Conservation (phyloP, 371 early-diverging fungal genomes). For the Mucor ambiguus region DNA sequence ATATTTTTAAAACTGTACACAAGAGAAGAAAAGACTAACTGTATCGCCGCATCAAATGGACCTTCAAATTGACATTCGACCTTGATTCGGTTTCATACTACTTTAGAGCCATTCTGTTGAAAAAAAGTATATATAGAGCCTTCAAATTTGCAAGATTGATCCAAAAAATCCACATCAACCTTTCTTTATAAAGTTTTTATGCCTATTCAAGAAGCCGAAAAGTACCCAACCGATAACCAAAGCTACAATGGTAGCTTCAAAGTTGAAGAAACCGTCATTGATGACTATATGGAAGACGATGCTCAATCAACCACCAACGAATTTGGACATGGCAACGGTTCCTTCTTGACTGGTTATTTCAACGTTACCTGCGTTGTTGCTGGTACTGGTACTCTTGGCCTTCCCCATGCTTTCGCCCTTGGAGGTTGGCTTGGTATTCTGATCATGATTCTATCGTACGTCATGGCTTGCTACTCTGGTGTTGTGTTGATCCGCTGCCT, state of each 20-base stretch:
- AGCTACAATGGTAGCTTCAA: slow-evolving; percentile 21
- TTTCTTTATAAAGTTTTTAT: not conserved
- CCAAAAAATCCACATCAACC: not conserved
- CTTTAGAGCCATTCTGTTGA: not conserved
- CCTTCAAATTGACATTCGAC: not conserved
- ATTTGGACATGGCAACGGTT: slow-evolving; percentile 41
- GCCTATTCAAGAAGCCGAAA: slow-evolving; percentile 5
- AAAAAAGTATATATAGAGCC: not conserved
- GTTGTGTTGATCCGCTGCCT: slow-evolving; percentile 36
- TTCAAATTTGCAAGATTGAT: not conserved
- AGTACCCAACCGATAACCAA: slow-evolving; percentile 2
- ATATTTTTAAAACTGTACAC: not conserved
- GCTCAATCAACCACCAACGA: slow-evolving; percentile 23
- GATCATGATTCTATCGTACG: slow-evolving; percentile 31
- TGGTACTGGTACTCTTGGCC: slow-evolving; percentile 87
- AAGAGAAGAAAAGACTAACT: not conserved
- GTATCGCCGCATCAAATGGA: slow-evolving; percentile 1
- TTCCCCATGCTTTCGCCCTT: slow-evolving; percentile 49
- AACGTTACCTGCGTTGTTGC: slow-evolving; percentile 82
- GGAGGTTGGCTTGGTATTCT: slow-evolving; percentile 78
- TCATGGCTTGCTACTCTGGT: slow-evolving; percentile 40
- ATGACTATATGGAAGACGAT: slow-evolving; percentile 27
- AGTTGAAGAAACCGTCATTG: slow-evolving; percentile 22
- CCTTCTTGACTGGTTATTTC: slow-evolving; percentile 54
- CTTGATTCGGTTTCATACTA: slow-evolving; percentile 4